Evolutionary conservation across 148 eudicot genomes (phyloP), one percentile per base, ranked within the genome.

Genomic region (Amaranthus cruentus): DNA sequence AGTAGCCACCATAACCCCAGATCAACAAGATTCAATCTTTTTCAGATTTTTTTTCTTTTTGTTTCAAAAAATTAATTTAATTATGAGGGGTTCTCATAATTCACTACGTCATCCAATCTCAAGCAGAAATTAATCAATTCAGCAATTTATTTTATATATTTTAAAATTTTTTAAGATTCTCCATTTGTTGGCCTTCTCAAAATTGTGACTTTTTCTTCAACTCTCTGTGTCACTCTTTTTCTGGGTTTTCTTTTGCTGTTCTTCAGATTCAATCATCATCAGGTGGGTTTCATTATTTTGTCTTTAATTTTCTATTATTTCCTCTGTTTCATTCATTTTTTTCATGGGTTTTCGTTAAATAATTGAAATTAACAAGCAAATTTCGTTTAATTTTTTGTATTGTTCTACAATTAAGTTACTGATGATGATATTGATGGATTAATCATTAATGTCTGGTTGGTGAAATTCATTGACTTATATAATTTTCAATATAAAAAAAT

Each of bases 141-240:
- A 28, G 0, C 38, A 28, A 28, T 28, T 28, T 28, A n/a, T 28
- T 28, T 28, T 28, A 28, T 28, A 28, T 28, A 28, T 28, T 28
- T 28, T 28, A 0, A 28, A 28, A 28, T 28, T 28, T 28, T 28
- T 28, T 28, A 15, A 47, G 63, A 66, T 59, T 78, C 71, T 78
- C 48, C 53, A 46, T 38, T n/a, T 52, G 12, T 49, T 46, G 21
- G 38, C 38, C 38, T 28, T 28, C 38, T 28, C 38, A 28, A 28
- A 28, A 47, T 68, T 47, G 53, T 71, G 42, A 58, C 69, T 62
- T 63, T 44, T 64, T 15, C 43, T 47, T 74, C 60, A 62, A 47
- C 69, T 46, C 48, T 43, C 57, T 55, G 56, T 66, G 7, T 66
- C 58, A 72, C 74, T 72, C 74, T 7, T 50, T 64, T 74, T 73